Evolutionary conservation across 177 flowering plant genomes (phyloP).

Genomic region (Vitis hybrid): DNA sequence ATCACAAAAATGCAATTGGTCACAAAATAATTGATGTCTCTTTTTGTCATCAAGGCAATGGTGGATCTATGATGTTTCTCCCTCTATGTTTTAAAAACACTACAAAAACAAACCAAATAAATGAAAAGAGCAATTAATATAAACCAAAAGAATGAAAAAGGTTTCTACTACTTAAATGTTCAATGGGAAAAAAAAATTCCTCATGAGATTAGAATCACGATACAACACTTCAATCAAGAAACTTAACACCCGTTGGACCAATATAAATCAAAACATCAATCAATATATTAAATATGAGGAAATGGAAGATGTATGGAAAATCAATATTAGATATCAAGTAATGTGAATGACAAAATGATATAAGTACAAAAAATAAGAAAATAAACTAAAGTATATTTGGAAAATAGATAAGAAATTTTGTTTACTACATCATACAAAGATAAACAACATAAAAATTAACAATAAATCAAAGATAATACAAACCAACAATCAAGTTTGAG

Average conservation of each 20-base stretch:
- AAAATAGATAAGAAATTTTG: not conserved
- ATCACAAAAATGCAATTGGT: no score
- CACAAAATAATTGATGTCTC: conserved; percentile 10
- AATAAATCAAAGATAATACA: no score
- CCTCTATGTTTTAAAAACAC: conserved; percentile 39
- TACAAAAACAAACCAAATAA: not conserved
- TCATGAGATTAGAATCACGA: not conserved
- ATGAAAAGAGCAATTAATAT: not conserved
- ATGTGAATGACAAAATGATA: not conserved
- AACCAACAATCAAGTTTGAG: no score
- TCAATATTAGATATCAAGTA: not conserved
- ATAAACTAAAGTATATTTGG: not conserved
- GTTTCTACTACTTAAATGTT: not conserved
- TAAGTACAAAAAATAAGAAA: not conserved
- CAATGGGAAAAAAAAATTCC: not conserved
- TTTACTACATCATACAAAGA: not conserved
- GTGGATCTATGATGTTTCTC: conserved; percentile 65
- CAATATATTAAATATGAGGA: conserved; percentile 1
- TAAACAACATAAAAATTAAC: no score
- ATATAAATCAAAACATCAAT: not conserved
- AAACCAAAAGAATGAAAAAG: not conserved
- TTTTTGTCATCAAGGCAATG: conserved; percentile 26
- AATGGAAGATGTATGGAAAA: not conserved
- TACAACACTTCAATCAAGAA: not conserved
- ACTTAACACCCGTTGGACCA: not conserved